Percentiles rank a stretch among this genome's conserved stretches.
Evolutionary conservation across 2,329 filamentous ascomycete species (phyloP).

Genomic region (Macrophomina phaseolina): DNA sequence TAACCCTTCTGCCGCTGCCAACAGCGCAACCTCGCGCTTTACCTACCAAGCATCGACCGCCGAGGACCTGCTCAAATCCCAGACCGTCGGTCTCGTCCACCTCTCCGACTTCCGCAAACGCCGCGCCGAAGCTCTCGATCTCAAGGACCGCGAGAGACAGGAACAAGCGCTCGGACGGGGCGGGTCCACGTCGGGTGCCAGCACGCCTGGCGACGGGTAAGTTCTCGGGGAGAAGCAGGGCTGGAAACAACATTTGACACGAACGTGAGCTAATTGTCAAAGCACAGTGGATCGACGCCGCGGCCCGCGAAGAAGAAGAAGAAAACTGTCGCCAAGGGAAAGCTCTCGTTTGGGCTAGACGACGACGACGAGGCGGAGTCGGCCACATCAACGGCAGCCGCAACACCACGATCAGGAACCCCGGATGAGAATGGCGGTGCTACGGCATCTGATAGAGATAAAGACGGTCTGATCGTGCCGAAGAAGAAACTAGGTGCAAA

Average conservation of each 20-base stretch:
- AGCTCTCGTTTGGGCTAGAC: constrained; percentile 72
- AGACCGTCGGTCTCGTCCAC: constrained; percentile 88
- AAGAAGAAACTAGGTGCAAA: constrained; percentile 66
- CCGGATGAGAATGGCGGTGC: constrained; percentile 36
- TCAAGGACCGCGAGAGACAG: constrained; percentile 81
- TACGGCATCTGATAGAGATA: constrained; percentile 34
- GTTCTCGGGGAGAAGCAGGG: constrained; percentile 33
- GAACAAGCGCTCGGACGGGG: constrained; percentile 61
- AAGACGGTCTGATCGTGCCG: constrained; percentile 48
- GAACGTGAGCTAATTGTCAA: constrained; percentile 57
- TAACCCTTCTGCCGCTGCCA: constrained; percentile 38
- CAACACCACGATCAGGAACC: constrained; percentile 47
- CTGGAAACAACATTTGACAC: neutral
- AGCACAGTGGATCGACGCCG: constrained; percentile 61
- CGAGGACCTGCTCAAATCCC: constrained; percentile 80
- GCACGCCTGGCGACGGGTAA: constrained; percentile 66
- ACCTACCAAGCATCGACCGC: constrained; percentile 76
- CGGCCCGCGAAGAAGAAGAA: constrained; percentile 64
- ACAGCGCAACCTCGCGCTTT: constrained; percentile 64
- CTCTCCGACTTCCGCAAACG: constrained; percentile 96
- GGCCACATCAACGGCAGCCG: constrained; percentile 43
- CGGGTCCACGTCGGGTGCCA: constrained; percentile 53
- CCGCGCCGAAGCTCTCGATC: constrained; percentile 90
- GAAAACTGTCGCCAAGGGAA: constrained; percentile 63
- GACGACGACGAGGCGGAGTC: constrained; percentile 66